These are phyloP conservation scores for Erigeron philadelphicus DNA, from an alignment of 140 eudicot species.

Conservation along the genomic window DNA sequence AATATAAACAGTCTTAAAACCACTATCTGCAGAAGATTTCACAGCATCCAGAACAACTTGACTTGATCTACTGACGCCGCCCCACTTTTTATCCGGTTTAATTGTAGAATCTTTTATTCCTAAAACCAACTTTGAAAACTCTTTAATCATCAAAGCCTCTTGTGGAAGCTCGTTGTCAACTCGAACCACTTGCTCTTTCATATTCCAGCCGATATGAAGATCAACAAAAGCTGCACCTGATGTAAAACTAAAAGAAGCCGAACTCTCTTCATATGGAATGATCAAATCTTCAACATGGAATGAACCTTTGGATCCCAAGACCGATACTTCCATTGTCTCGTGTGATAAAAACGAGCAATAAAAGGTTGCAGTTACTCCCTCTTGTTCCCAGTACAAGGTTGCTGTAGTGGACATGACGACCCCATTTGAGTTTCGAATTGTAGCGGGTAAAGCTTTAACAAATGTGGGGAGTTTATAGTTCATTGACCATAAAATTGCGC, in stretches of 20 bases:
- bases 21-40: constrained; percentile 48
- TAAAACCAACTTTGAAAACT: constrained; percentile 55
- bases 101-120: constrained; percentile 31
- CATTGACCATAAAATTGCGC: constrained; percentile 76
- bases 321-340: constrained; percentile 56
- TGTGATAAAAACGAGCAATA: constrained; percentile 66
- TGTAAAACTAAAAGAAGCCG: constrained; percentile 45
- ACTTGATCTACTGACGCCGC: constrained; percentile 49
- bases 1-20: constrained; percentile 46
- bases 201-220: constrained; percentile 58
- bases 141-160: constrained; percentile 67
- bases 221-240: constrained; percentile 57
- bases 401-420: constrained; percentile 62
- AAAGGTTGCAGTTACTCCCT: constrained; percentile 54
- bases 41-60: constrained; percentile 72
- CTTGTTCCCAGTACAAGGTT: constrained; percentile 60
- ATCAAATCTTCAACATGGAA: constrained; percentile 57
- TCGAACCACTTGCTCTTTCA: constrained; percentile 40
- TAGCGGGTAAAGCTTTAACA: constrained; percentile 54
- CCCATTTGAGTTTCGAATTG: constrained; percentile 45
- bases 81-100: constrained; percentile 54
- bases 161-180: constrained; percentile 59
- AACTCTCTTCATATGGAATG: constrained; percentile 63
- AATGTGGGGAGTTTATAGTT: constrained; percentile 59
- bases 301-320: constrained; percentile 61